These are phyloP conservation scores for Capronia epimyces DNA, from an alignment of 2,329 filamentous ascomycete species.

Conservation along the genomic window DNA sequence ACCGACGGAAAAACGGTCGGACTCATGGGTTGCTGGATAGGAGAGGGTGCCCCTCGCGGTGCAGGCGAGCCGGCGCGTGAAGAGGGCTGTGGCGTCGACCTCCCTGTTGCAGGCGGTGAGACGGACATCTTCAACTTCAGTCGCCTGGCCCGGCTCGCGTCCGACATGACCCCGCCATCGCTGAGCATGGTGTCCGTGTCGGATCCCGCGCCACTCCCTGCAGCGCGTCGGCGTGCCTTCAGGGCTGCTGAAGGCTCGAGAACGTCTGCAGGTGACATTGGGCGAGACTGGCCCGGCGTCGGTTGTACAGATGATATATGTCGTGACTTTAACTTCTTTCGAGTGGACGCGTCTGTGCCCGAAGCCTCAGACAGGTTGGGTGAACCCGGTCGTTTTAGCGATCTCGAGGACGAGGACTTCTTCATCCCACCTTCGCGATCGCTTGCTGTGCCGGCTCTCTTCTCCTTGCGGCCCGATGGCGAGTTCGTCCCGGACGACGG, in stretches of 20 bases:
- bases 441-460: conserved; percentile 43
- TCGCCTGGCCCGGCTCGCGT: conserved; percentile 18
- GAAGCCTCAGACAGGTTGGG: conserved; percentile 85
- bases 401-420: conserved; percentile 48
- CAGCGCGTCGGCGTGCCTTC: conserved; percentile 12
- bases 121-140: conserved; percentile 27
- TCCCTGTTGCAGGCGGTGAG: conserved; percentile 29
- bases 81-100: conserved; percentile 31
- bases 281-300: conserved; percentile 39
- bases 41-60: conserved; percentile 32
- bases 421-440: conserved; percentile 36
- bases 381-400: conserved; percentile 77
- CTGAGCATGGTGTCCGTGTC: conserved; percentile 23
- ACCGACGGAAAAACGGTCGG: conserved; percentile 38
- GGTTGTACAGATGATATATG: conserved; percentile 46
- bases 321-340: conserved; percentile 67
- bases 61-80: conserved; percentile 60
- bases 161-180: conserved; percentile 26
- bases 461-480: conserved; percentile 54
- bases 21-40: conserved; percentile 1
- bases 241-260: conserved; percentile 11
- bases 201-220: conserved; percentile 17
- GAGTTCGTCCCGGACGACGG: conserved; percentile 63
- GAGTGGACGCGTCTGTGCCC: conserved; percentile 70
- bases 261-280: conserved; percentile 23